These are phyloP conservation scores for Malassezia globosa DNA, from an alignment of 1,284 basidiomycete species.

Conservation along the genomic window DNA sequence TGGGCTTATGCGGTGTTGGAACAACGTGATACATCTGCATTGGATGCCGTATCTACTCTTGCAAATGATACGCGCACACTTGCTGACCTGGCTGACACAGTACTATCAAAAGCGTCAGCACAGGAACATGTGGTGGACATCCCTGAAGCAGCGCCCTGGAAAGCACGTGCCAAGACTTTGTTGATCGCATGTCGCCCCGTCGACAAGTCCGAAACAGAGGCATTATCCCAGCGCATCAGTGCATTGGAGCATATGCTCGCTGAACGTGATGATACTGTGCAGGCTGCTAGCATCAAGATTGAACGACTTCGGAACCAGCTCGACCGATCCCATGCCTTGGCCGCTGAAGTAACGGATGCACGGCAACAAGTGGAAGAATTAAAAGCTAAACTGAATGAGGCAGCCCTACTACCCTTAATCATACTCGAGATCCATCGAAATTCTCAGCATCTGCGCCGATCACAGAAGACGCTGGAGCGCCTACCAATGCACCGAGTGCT, in stretches of 20 bases:
- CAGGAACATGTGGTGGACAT: constrained; percentile 15
- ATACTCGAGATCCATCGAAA: too few relatives aligned
- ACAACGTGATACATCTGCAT: not conserved
- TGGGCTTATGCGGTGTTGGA: constrained; percentile 19
- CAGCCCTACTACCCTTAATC: constrained; percentile 2
- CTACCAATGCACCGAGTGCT: not conserved
- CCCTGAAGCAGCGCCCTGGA: constrained; percentile 58
- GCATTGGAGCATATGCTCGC: not conserved
- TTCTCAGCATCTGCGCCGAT: not conserved
- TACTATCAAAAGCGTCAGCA: constrained; percentile 9
- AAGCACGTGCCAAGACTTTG: constrained; percentile 72
- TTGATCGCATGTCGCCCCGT: constrained; percentile 52
- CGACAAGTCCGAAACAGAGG: not conserved
- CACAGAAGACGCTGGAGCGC: not conserved
- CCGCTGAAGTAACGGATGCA: constrained; percentile 66
- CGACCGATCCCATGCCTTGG: constrained; percentile 79
- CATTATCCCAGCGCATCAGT: constrained; percentile 4
- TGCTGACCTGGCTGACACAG: constrained; percentile 53
- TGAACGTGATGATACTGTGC: not conserved
- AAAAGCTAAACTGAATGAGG: constrained; percentile 68
- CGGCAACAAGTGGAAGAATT: constrained; percentile 75
- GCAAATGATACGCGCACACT: constrained; percentile 51
- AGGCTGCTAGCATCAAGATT: constrained; percentile 69
- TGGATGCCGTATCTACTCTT: not conserved
- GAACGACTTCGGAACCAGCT: constrained; percentile 85